Conservation (phyloP, 495 filamentous ascomycete species). For the Penicillium cinerascens region DNA sequence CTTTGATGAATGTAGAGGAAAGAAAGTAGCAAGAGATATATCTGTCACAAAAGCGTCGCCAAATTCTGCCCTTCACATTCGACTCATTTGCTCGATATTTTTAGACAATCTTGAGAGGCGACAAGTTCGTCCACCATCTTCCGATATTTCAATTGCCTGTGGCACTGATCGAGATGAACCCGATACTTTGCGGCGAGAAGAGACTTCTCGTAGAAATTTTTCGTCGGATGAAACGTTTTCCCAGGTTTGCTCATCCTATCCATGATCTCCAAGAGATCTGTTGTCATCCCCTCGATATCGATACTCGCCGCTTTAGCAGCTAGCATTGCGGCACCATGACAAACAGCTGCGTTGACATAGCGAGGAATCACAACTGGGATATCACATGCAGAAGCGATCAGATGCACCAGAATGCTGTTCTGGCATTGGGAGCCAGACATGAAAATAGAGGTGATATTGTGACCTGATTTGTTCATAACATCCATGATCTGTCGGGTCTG, state of each 20-base stretch:
- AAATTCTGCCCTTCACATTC: no score
- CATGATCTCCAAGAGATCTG: slow-evolving; percentile 93
- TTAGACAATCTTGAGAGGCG: no score
- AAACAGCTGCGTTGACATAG: slow-evolving; percentile 90
- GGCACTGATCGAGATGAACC: slow-evolving; percentile 58
- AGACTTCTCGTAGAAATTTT: slow-evolving; percentile 66
- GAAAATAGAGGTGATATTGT: slow-evolving; percentile 85
- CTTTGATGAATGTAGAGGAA: no score
- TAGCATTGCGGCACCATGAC: slow-evolving; percentile 93
- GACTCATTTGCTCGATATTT: no score
- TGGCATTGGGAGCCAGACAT: slow-evolving; percentile 97
- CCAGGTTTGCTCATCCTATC: slow-evolving; percentile 92
- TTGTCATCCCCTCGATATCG: slow-evolving; percentile 69
- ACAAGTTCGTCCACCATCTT: slow-evolving; percentile 64
- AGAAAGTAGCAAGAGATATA: no score
- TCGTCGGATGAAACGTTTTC: slow-evolving; percentile 68
- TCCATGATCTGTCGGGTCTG: slow-evolving; percentile 95
- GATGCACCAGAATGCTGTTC: slow-evolving; percentile 82
- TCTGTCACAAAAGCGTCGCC: no score
- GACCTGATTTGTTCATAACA: slow-evolving; percentile 80
- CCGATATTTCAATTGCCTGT: slow-evolving; percentile 57
- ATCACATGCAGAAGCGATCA: slow-evolving; percentile 83
- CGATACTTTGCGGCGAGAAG: slow-evolving; percentile 82
- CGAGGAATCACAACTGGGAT: slow-evolving; percentile 88
- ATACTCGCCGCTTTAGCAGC: slow-evolving; percentile 88